These are phyloP conservation scores for Chamaecrista fasciculata DNA, from an alignment of 306 rosid genomes.

Conservation along the genomic window DNA sequence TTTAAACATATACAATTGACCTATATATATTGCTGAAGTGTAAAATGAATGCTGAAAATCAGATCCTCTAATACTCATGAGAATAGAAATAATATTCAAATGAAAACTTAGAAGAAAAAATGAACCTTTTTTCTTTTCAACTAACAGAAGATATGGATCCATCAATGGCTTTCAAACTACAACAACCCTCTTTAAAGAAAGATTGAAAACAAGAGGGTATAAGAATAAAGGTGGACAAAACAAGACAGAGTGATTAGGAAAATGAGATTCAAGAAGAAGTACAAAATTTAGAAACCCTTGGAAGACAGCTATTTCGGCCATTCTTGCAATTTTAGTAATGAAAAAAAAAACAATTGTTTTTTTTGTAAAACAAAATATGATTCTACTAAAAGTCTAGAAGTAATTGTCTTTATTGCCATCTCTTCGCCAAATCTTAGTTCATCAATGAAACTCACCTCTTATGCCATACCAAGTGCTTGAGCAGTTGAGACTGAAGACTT, in stretches of 20 bases:
- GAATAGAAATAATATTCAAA: background rate
- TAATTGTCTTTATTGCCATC: conserved; percentile 10
- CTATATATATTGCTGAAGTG: background rate
- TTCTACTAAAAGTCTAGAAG: conserved; percentile 23
- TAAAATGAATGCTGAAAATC: background rate
- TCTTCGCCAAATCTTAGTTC: conserved; percentile 22
- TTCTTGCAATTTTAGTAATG: conserved; percentile 19
- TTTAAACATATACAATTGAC: no score
- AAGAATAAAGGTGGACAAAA: background rate
- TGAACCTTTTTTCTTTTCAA: no score
- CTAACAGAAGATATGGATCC: background rate
- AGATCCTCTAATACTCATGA: no score
- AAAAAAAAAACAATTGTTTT: conserved; percentile 16
- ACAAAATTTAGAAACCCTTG: conserved; percentile 17
- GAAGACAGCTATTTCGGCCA: background rate
- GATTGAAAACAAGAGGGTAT: background rate
- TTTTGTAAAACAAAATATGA: conserved; percentile 2
- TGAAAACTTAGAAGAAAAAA: no score
- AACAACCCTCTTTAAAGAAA: background rate
- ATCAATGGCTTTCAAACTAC: background rate
- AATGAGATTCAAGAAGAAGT: background rate
- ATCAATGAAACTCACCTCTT: conserved; percentile 29
- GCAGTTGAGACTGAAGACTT: conserved; percentile 75
- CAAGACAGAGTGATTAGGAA: background rate
- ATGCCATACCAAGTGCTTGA: conserved; percentile 36